These are phyloP conservation scores for Cyberlindnera veronae DNA, from an alignment of 805 yeast species.

Conservation along the genomic window DNA sequence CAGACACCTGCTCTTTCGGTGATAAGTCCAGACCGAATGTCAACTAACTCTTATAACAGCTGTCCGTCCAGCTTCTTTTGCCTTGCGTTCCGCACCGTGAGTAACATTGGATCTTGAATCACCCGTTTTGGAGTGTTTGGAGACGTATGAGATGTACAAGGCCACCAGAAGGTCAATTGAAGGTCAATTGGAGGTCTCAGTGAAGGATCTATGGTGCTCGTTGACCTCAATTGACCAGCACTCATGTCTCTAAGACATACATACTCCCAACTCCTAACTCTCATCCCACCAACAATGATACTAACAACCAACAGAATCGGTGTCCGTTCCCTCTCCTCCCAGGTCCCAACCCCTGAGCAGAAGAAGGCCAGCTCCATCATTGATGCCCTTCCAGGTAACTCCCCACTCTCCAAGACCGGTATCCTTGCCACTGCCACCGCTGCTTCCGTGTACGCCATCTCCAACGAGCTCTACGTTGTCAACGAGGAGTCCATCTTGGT, in stretches of 20 bases:
- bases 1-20: too few species aligned
- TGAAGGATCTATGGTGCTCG: too few species aligned
- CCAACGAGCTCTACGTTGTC: slow-evolving; percentile 87
- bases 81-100: slow-evolving; percentile 36
- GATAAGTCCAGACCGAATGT: too few species aligned
- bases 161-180: background rate
- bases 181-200: background rate
- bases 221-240: background rate
- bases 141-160: background rate
- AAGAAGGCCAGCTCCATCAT: slow-evolving; percentile 89
- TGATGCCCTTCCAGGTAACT: slow-evolving; percentile 91
- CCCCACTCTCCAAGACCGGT: slow-evolving; percentile 86
- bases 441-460: slow-evolving; percentile 89
- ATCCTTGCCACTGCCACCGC: slow-evolving; percentile 93
- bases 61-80: slow-evolving; percentile 26
- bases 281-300: too few species aligned
- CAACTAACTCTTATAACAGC: slow-evolving; percentile 13
- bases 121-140: background rate
- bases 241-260: too few species aligned
- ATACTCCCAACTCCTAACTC: too few species aligned
- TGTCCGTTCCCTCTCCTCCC: slow-evolving; percentile 63
- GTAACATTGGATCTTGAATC: slow-evolving; percentile 2
- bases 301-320: slow-evolving; percentile 37
- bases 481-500: slow-evolving; percentile 92
- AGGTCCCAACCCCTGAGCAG: slow-evolving; percentile 60